Evolutionary conservation across 257 asterid genomes (phyloP).

Genomic region (Gynochthodes officinalis): DNA sequence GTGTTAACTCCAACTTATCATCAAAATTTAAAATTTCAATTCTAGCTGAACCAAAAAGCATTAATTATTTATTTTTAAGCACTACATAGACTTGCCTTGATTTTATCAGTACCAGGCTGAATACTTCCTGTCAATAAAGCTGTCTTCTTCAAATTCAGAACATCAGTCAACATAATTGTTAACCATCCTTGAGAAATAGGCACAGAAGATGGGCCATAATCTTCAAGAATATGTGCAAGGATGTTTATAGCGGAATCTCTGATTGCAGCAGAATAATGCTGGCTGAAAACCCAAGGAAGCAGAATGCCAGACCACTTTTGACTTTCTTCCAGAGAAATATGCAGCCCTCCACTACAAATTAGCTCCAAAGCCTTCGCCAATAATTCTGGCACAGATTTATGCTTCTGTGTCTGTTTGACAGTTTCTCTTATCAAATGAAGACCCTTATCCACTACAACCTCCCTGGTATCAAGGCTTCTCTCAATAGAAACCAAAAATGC

Average conservation of each 20-base stretch:
- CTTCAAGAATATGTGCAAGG: slow-evolving; percentile 87
- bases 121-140: slow-evolving; percentile 52
- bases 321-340: slow-evolving; percentile 89
- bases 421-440: slow-evolving; percentile 87
- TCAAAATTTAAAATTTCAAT: background rate
- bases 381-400: slow-evolving; percentile 72
- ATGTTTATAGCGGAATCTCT: slow-evolving; percentile 82
- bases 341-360: slow-evolving; percentile 64
- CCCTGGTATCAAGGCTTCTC: slow-evolving; percentile 75
- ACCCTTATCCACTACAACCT: slow-evolving; percentile 79
- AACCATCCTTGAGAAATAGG: slow-evolving; percentile 98
- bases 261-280: slow-evolving; percentile 55
- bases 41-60: background rate
- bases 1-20: background rate
- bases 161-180: slow-evolving; percentile 64
- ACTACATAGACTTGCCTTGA: slow-evolving; percentile 55
- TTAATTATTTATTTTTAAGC: background rate
- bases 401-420: slow-evolving; percentile 69
- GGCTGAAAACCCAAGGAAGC: slow-evolving; percentile 83
- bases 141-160: slow-evolving; percentile 60
- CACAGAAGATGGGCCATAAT: slow-evolving; percentile 88
- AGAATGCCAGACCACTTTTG: slow-evolving; percentile 91
- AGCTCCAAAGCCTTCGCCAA: slow-evolving; percentile 88
- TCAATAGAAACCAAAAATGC: slow-evolving; percentile 82
- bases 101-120: slow-evolving; percentile 64